Percentiles rank a stretch among this genome's conserved stretches.
Conservation (phyloP, 495 filamentous ascomycete genomes). For the Oidiodendron maius region DNA sequence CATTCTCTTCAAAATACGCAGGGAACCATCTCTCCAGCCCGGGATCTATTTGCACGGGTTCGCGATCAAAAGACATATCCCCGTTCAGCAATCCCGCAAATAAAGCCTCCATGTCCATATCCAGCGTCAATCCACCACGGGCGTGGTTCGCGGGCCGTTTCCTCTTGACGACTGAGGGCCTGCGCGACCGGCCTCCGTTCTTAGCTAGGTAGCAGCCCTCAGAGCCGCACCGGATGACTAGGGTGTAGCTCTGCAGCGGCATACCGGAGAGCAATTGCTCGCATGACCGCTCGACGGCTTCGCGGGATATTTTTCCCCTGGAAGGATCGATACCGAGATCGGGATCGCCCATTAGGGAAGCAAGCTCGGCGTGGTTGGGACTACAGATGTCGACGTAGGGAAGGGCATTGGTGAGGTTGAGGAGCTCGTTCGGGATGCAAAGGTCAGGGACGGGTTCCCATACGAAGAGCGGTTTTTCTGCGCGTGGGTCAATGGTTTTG, state of each 20-base stretch:
- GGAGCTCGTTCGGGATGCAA: conserved; percentile 69
- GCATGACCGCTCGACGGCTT: conserved; percentile 43
- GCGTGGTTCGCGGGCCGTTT: conserved; percentile 26
- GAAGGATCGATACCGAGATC: conserved; percentile 34
- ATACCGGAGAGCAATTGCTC: conserved; percentile 45
- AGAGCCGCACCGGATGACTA: conserved; percentile 46
- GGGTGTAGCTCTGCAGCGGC: conserved; percentile 47
- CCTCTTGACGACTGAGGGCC: conserved; percentile 26
- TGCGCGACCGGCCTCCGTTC: conserved; percentile 41
- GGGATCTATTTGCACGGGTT: conserved; percentile 51
- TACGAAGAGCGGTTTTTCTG: conserved; percentile 62
- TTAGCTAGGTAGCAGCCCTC: conserved; percentile 46
- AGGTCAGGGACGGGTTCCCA: conserved; percentile 95
- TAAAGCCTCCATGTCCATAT: conserved; percentile 47
- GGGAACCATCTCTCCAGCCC: conserved; percentile 54
- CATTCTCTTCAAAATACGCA: conserved; percentile 43
- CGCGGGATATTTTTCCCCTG: conserved; percentile 44
- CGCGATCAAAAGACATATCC: conserved; percentile 40
- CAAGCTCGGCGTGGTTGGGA: conserved; percentile 84
- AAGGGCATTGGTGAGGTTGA: conserved; percentile 63
- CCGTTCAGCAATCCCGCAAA: conserved; percentile 45
- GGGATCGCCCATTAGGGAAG: conserved; percentile 63
- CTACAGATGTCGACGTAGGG: conserved; percentile 77
- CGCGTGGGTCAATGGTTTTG: conserved; percentile 11
- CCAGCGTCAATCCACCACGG: conserved; percentile 36